Conservation (phyloP, 1,284 basidiomycete species). For the Cutaneotrichosporon dermatis region DNA sequence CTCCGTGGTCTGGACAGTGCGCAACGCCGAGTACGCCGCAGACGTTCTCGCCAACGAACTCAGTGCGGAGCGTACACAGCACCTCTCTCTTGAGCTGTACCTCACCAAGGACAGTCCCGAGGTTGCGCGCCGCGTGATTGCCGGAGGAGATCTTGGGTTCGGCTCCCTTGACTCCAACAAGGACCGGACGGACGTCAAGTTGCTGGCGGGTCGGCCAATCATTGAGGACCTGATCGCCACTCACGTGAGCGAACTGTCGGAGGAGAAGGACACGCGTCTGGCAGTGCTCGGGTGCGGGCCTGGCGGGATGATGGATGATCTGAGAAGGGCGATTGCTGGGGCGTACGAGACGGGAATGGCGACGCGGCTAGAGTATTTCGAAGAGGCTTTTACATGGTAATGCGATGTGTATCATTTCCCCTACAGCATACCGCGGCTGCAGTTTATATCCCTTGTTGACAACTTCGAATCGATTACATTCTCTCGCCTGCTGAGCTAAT, state of each 20-base stretch:
- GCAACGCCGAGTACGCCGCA: conserved; percentile 23
- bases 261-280: conserved; percentile 14
- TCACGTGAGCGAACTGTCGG: conserved; percentile 10
- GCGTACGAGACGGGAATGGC: conserved; percentile 17
- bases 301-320: conserved; percentile 33
- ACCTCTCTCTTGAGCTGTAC: conserved; percentile 16
- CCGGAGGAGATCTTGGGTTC: not conserved
- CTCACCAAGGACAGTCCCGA: conserved; percentile 5
- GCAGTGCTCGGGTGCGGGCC: conserved; percentile 35
- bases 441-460: too few species aligned
- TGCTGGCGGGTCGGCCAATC: conserved; percentile 21
- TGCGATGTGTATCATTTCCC: too few species aligned
- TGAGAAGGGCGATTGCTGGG: conserved; percentile 19
- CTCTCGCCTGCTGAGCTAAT: too few species aligned
- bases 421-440: too few species aligned
- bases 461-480: too few species aligned
- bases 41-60: conserved; percentile 30
- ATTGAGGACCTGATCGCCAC: conserved; percentile 19
- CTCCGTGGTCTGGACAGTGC: conserved; percentile 28
- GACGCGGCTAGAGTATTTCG: conserved; percentile 28
- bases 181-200: not conserved
- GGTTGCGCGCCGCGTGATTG: not conserved
- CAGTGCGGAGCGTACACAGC: not conserved
- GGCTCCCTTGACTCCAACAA: not conserved
- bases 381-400: conserved; percentile 6